Base-by-base conservation (phyloP, 164 flowering plant species). In the Hamamelis virginiana region DNA sequence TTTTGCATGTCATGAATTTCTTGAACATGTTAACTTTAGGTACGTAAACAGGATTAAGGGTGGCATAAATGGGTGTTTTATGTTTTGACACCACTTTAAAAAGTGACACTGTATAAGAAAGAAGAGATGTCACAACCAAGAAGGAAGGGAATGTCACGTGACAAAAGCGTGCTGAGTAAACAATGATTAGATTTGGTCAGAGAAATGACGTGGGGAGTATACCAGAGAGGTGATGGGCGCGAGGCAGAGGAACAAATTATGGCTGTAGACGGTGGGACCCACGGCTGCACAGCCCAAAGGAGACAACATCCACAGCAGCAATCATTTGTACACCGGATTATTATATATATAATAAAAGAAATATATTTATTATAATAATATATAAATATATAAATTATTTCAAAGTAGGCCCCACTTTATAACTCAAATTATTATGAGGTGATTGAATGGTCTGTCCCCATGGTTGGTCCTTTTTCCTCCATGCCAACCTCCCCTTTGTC, bases 321-420 rank as follows among this genome's bases (percentile, higher is more conserved):
- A 75, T 75, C 78, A 75, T 75, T 75, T 75, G 78, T 67, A 67
- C 71, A 57, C 33, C 21, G 78, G 68, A 70, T 75, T 62, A 47
- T 56, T 16, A 51, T 18, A 18, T 51, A 5, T 8, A 51, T 51
- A 51, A 8, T 51, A 51, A 16, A 18, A 16, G 16, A 6, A 51
- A 4, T 5, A 19, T 51, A 8, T 16, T 8, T 16, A 1, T n/a
- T n/a, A 16, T 1, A 51, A 51, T 51, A 16, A 16, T 5, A 51
- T 18, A 25, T 5, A 12, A 8, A 23, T 25, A 23, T 58, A 13
- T 8, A 10, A 9, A 15, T 25, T 25, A 1, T 25, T 12, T 26
- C 10, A 11, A 14, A 25, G 27, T 58, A 16, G 27, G 61, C n/a
- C 61, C 61, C 3, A 58, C 38, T 25, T 5, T 1, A 5, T 23